phyloP scores from a whole-genome alignment of 352 stramenopile genomes.

The Globisporangium recalcitrans region DNA sequence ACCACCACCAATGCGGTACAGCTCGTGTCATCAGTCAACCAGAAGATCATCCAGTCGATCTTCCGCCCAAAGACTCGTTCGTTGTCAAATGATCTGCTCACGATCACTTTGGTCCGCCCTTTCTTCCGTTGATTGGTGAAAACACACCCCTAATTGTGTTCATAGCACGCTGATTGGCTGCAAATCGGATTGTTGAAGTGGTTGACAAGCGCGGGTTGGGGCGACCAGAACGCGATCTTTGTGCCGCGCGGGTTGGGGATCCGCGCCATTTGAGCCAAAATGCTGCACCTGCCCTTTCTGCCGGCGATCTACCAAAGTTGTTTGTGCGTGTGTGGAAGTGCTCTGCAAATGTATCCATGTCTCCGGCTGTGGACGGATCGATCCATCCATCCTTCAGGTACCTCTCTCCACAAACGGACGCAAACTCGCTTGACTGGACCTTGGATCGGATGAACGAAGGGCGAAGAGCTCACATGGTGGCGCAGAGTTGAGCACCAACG shows the following conservation, averaged over 20 bases:
- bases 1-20: too few relatives aligned
- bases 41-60: too few relatives aligned
- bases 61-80: too few relatives aligned
- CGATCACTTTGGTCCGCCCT: neutral
- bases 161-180: neutral
- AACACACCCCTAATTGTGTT: neutral
- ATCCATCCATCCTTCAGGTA: neutral
- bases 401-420: too few relatives aligned
- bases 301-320: neutral
- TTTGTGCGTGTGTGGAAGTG: neutral
- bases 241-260: slow-evolving; percentile 1
- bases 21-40: too few relatives aligned
- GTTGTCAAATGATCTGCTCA: too few relatives aligned
- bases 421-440: neutral
- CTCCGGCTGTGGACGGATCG: neutral
- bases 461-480: too few relatives aligned
- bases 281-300: slow-evolving; percentile 15
- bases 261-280: neutral
- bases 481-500: too few relatives aligned
- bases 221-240: neutral
- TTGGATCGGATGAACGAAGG: neutral
- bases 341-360: neutral
- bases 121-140: slow-evolving; percentile 4
- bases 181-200: slow-evolving; percentile 2
- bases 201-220: slow-evolving; percentile 1